These are phyloP conservation scores for Exutisphaerella laricina DNA, from an alignment of 2,329 filamentous ascomycete species.

Conservation along the genomic window DNA sequence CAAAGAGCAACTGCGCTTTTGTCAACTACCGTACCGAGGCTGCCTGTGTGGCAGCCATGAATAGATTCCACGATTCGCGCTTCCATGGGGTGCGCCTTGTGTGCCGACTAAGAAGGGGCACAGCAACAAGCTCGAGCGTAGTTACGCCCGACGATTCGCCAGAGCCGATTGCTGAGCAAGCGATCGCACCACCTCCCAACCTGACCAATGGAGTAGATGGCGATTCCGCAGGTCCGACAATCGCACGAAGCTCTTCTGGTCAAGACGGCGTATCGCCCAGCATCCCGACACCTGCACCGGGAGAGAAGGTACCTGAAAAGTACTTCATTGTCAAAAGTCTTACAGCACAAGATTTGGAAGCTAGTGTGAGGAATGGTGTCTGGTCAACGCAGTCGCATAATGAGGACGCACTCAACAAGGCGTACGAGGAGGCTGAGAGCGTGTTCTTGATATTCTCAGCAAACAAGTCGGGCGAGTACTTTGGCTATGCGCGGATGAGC, in stretches of 20 bases:
- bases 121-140: constrained; percentile 16
- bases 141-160: constrained; percentile 16
- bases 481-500: constrained; percentile 86
- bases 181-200: not conserved
- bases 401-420: constrained; percentile 73
- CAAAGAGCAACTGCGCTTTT: constrained; percentile 96
- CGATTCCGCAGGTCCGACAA: constrained; percentile 18
- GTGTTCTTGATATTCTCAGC: constrained; percentile 94
- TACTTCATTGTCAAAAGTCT: constrained; percentile 94
- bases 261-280: constrained; percentile 6
- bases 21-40: constrained; percentile 85
- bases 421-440: constrained; percentile 73
- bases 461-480: constrained; percentile 96
- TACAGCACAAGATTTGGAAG: constrained; percentile 81
- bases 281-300: constrained; percentile 1
- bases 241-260: constrained; percentile 19
- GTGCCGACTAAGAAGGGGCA: constrained; percentile 63
- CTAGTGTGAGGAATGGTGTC: constrained; percentile 78
- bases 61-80: constrained; percentile 81
- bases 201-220: not conserved
- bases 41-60: constrained; percentile 69
- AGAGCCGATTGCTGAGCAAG: constrained; percentile 1
- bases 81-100: constrained; percentile 83
- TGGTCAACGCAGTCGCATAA: constrained; percentile 97
- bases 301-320: constrained; percentile 55